Conservation (phyloP, 2,329 filamentous ascomycete species). For the Sordariomycetes sp. region DNA sequence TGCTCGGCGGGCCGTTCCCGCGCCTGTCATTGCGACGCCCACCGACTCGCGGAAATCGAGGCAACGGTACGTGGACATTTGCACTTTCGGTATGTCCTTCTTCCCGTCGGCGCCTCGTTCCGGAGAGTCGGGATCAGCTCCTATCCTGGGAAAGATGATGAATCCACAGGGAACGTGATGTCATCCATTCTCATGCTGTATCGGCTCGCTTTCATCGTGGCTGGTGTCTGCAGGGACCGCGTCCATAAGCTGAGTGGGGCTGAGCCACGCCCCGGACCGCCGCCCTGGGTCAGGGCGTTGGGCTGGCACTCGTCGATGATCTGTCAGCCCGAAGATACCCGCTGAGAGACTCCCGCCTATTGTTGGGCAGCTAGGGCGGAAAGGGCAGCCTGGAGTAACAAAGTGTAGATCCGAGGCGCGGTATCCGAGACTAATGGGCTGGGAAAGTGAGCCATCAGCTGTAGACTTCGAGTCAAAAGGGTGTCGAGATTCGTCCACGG, state of each 20-base stretch:
- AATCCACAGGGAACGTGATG: neutral
- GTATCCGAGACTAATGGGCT: neutral
- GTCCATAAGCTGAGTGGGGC: neutral
- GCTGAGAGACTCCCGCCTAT: neutral
- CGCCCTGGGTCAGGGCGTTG: neutral
- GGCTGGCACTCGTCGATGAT: neutral
- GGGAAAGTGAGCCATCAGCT: neutral
- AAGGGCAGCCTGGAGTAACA: too few relatives aligned
- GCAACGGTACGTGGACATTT: conserved; percentile 7
- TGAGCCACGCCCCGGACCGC: too few relatives aligned
- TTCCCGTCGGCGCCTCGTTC: conserved; percentile 1
- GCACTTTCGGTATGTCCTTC: conserved; percentile 5
- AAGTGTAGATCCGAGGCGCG: too few relatives aligned
- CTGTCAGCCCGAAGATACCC: neutral
- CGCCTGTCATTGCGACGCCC: conserved; percentile 5
- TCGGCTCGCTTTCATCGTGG: neutral
- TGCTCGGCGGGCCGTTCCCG: conserved; percentile 13
- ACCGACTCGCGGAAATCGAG: conserved; percentile 3
- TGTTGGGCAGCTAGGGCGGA: neutral
- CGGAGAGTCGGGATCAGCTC: neutral
- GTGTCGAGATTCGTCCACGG: neutral
- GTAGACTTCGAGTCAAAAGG: neutral
- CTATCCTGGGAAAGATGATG: neutral
- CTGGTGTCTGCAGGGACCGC: neutral
- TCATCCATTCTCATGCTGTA: neutral